Percentiles rank a stretch among this genome's conserved stretches.
Conservation (phyloP, 2,329 filamentous ascomycete genomes). For the Furcasterigmium furcatum region DNA sequence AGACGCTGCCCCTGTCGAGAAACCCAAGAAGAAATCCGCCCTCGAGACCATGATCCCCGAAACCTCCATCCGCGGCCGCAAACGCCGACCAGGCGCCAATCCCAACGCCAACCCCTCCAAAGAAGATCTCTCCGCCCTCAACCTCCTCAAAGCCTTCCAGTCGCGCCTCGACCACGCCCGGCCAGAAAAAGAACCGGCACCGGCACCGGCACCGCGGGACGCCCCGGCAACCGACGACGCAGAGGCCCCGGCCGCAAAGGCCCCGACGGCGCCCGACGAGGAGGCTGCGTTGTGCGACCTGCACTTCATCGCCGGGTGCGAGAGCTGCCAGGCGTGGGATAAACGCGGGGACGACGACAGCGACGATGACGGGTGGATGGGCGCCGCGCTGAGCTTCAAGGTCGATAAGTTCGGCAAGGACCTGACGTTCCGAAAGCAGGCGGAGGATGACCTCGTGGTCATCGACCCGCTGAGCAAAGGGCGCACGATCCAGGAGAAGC, state of each 20-base stretch:
- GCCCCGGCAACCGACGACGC: slow-evolving; percentile 20
- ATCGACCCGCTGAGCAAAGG: slow-evolving; percentile 89
- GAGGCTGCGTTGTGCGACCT: slow-evolving; percentile 82
- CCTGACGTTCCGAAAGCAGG: slow-evolving; percentile 83
- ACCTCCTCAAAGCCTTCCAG: slow-evolving; percentile 76
- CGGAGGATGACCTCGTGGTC: slow-evolving; percentile 85
- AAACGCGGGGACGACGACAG: slow-evolving; percentile 55
- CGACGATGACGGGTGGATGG: slow-evolving; percentile 76
- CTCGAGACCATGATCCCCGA: slow-evolving; percentile 73
- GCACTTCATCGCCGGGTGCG: slow-evolving; percentile 94
- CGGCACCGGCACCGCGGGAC: too few relatives aligned
- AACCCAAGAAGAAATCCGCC: slow-evolving; percentile 61
- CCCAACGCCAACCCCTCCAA: slow-evolving; percentile 34
- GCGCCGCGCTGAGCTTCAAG: slow-evolving; percentile 78
- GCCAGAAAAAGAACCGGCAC: slow-evolving; percentile 29
- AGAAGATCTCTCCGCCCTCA: slow-evolving; percentile 63
- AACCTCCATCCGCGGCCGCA: slow-evolving; percentile 67
- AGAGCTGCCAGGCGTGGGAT: slow-evolving; percentile 87
- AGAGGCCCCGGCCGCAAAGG: slow-evolving; percentile 1
- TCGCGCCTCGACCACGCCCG: slow-evolving; percentile 63
- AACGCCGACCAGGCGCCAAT: slow-evolving; percentile 58
- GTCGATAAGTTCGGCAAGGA: slow-evolving; percentile 92
- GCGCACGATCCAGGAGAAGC: slow-evolving; percentile 65
- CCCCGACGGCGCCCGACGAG: slow-evolving; percentile 44
- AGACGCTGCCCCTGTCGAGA: slow-evolving; percentile 46